These are phyloP conservation scores for Exophiala bonariae DNA, from an alignment of 2,329 filamentous ascomycete species.

Conservation along the genomic window DNA sequence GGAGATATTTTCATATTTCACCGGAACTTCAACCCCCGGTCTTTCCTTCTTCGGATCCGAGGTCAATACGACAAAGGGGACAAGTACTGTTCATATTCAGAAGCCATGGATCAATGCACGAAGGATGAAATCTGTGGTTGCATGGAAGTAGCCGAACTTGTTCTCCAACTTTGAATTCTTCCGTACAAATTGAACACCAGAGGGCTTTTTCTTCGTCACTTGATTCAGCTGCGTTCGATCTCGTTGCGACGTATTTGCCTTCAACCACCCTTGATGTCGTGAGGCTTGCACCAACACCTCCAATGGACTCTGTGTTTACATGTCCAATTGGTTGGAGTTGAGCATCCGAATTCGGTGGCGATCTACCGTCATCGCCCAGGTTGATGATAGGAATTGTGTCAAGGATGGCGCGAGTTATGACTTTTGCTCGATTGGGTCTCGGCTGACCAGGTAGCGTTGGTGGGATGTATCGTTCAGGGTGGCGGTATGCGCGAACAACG, in stretches of 20 bases:
- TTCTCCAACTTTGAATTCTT: conserved; percentile 66
- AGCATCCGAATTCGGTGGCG: neutral
- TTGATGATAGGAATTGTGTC: conserved; percentile 4
- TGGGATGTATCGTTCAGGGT: conserved; percentile 6
- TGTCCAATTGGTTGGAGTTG: neutral
- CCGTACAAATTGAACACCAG: conserved; percentile 70
- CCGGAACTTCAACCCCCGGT: no score
- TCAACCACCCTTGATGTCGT: no score
- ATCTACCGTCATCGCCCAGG: conserved; percentile 1
- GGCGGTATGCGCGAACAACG: conserved; percentile 4
- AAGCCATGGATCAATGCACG: conserved; percentile 69
- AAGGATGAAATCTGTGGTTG: conserved; percentile 67
- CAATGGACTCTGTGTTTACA: no score
- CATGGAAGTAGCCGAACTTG: conserved; percentile 69
- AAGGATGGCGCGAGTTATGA: conserved; percentile 7
- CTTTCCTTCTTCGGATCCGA: no score
- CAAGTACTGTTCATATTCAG: conserved; percentile 60
- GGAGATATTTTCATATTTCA: no score
- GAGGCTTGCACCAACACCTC: no score
- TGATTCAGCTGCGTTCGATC: no score
- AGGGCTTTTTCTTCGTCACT: no score
- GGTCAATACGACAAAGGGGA: conserved; percentile 11
- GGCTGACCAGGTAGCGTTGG: neutral
- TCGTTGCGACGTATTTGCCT: neutral
- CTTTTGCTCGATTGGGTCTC: conserved; percentile 4